Evolutionary conservation across 441 rosid species (phyloP), one percentile per base, ranked within the genome.

Genomic region (Monsonia emarginata): DNA sequence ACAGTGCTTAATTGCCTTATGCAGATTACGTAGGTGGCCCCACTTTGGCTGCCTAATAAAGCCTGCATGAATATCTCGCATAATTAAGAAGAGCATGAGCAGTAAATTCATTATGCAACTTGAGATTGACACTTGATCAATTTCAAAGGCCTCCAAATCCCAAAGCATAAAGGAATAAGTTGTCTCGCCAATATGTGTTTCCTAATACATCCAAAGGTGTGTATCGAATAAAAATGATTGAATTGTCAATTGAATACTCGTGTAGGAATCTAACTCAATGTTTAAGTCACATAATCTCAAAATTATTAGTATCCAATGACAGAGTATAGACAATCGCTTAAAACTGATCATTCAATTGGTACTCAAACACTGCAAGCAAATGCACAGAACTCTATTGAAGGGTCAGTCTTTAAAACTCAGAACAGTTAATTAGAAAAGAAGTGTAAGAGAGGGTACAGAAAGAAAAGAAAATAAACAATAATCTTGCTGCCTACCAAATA

Each of bases 41-140:
- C 88, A 86, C 42, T 86, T 86, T 30, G 92, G 92, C 76, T 85
- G 88, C 63, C 92, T 80, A n/a, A 83, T 72, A 72, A 80, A 85
- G 66, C 92, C 89, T 85, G 82, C 69, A 66, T 40, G 27, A 42
- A 66, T 56, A 54, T 11, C 26, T 25, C 61, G 8, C 8, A 56
- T 56, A 56, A 24, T n/a, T n/a, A n/a, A n/a, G 30, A 56, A 11
- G 30, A 25, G 13, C 18, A 56, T 56, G 16, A 24, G 31, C 16
- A 56, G n/a, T 31, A 56, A 8, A 24, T 10, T 56, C 30, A 24
- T 56, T 10, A 56, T 2, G 10, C 25, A 56, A 25, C 11, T 24
- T 25, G 24, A 56, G 3, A 56, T 56, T 56, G 6, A 22, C 0
- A 31, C 31, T 56, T 56, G 9, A 56, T 22, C 61, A 25, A 56